Percentiles rank a stretch among this genome's conserved stretches.
Evolutionary conservation across 179 eudicot species (phyloP).

Genomic region (Heliamphora pulchella): DNA sequence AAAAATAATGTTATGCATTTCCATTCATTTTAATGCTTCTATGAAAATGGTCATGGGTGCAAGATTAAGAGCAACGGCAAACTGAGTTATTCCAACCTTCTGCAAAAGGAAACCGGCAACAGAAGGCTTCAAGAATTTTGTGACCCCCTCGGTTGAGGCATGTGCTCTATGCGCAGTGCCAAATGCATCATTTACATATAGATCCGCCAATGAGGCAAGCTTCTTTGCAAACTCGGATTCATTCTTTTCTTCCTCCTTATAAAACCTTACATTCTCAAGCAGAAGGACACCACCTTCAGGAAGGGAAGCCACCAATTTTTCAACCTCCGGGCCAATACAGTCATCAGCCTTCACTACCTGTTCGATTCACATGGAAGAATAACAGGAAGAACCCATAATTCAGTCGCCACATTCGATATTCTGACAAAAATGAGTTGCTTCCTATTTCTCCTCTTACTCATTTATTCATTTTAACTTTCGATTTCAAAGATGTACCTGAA

Average conservation of each 20-base stretch:
- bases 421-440: neutral
- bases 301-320: slow-evolving; percentile 50
- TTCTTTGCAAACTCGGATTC: slow-evolving; percentile 65
- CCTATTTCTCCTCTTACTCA: neutral
- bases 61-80: neutral
- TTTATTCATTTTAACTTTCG: neutral
- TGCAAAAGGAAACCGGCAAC: slow-evolving; percentile 72
- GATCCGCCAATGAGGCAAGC: slow-evolving; percentile 65
- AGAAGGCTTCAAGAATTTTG: slow-evolving; percentile 66
- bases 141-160: slow-evolving; percentile 73
- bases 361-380: slow-evolving; percentile 4
- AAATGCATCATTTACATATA: slow-evolving; percentile 67
- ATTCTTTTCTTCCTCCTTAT: slow-evolving; percentile 67
- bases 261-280: slow-evolving; percentile 59
- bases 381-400: neutral
- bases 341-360: slow-evolving; percentile 55
- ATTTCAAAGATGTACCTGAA: slow-evolving; percentile 40
- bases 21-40: neutral
- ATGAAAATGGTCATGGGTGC: neutral
- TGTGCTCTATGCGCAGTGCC: slow-evolving; percentile 73
- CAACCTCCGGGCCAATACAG: slow-evolving; percentile 58
- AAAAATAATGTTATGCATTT: neutral
- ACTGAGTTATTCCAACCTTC: slow-evolving; percentile 38
- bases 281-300: slow-evolving; percentile 59
- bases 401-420: neutral